Evolutionary conservation across 2,329 filamentous ascomycete genomes (phyloP).

Genomic region (Didymella arachidicola): DNA sequence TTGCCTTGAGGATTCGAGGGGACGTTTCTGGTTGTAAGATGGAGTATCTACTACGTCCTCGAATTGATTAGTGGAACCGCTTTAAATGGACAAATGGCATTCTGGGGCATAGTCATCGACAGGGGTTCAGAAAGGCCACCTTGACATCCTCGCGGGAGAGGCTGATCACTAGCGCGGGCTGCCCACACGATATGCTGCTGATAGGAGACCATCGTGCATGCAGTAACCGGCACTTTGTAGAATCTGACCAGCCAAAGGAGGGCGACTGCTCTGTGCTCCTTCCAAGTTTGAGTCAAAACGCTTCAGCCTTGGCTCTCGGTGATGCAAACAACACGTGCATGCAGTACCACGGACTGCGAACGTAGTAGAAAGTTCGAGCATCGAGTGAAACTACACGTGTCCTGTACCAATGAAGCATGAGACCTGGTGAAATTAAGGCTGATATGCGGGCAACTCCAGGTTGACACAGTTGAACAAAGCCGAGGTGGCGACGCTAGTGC

Average conservation of each 20-base stretch:
- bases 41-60: background rate
- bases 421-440: slow-evolving; percentile 42
- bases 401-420: slow-evolving; percentile 38
- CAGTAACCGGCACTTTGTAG: background rate
- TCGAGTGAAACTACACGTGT: slow-evolving; percentile 40
- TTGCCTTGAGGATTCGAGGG: slow-evolving; percentile 5
- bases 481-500: slow-evolving; percentile 29
- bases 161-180: slow-evolving; percentile 17
- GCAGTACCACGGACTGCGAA: slow-evolving; percentile 16
- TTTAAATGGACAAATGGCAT: slow-evolving; percentile 4
- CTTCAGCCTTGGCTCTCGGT: background rate
- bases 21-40: slow-evolving; percentile 1
- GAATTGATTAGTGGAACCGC: slow-evolving; percentile 11
- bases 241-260: slow-evolving; percentile 7
- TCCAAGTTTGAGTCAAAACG: background rate
- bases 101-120: slow-evolving; percentile 4
- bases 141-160: slow-evolving; percentile 21
- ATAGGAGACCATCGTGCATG: slow-evolving; percentile 7
- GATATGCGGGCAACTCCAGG: slow-evolving; percentile 30
- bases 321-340: slow-evolving; percentile 19
- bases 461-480: slow-evolving; percentile 19
- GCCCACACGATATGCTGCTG: slow-evolving; percentile 2
- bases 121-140: slow-evolving; percentile 18
- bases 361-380: slow-evolving; percentile 31
- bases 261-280: background rate